These are phyloP conservation scores for Dentipellis sp. DNA, from an alignment of 768 basidiomycete species.

Conservation along the genomic window DNA sequence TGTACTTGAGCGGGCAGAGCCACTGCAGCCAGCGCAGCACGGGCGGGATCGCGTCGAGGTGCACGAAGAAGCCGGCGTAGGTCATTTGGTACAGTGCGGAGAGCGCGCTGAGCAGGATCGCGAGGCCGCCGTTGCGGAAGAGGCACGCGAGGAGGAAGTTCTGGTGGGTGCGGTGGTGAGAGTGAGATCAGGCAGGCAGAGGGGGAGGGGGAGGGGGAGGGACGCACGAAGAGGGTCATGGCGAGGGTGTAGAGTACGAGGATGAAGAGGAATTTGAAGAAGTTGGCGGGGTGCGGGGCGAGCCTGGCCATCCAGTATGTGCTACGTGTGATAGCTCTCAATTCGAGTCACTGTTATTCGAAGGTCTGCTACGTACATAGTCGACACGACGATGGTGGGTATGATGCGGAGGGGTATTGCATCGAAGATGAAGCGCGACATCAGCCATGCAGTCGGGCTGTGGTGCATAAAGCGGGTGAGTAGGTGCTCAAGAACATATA, in stretches of 20 bases:
- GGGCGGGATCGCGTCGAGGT: constrained; percentile 75
- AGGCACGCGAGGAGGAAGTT: constrained; percentile 85
- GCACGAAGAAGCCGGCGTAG: constrained; percentile 89
- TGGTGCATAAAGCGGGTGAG: neutral
- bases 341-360: neutral
- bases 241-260: constrained; percentile 76
- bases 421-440: constrained; percentile 85
- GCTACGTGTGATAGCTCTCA: constrained; percentile 24
- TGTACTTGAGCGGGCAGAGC: constrained; percentile 77
- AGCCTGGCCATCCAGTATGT: constrained; percentile 98
- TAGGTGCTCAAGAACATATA: neutral
- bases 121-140: constrained; percentile 82
- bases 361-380: constrained; percentile 47
- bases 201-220: neutral
- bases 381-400: constrained; percentile 79
- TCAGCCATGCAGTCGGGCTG: constrained; percentile 84
- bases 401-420: constrained; percentile 82
- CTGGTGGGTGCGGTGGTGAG: constrained; percentile 24
- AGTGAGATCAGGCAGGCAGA: neutral
- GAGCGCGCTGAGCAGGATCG: constrained; percentile 79
- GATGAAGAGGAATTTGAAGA: constrained; percentile 93
- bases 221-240: constrained; percentile 79
- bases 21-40: constrained; percentile 93
- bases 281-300: constrained; percentile 63
- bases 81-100: constrained; percentile 78